These are phyloP conservation scores for Epichloe scottii DNA, from an alignment of 2,329 filamentous ascomycete species.

Conservation along the genomic window DNA sequence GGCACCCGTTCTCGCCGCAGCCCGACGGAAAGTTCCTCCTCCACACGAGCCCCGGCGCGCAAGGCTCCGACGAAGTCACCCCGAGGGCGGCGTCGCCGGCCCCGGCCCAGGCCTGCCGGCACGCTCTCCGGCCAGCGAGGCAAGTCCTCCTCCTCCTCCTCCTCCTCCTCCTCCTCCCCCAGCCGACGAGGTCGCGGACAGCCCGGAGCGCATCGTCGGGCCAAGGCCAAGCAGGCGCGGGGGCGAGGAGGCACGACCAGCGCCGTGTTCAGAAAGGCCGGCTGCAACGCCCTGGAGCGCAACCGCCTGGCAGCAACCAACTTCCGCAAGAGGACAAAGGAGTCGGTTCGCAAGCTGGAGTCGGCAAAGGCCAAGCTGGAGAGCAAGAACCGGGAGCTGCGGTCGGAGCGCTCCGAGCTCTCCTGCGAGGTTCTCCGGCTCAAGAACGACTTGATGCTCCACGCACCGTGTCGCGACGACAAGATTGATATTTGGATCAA, in stretches of 20 bases:
- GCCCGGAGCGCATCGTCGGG: background rate
- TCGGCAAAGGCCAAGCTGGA: background rate
- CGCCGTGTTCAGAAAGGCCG: background rate
- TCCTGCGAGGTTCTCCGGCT: slow-evolving; percentile 1
- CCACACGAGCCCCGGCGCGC: background rate
- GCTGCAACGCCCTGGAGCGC: background rate
- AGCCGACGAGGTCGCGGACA: background rate
- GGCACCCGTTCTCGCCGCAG: background rate
- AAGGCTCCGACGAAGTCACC: background rate
- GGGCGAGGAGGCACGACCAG: background rate
- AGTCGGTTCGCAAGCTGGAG: background rate
- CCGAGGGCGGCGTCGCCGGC: background rate
- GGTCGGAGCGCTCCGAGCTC: background rate
- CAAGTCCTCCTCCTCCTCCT: no score
- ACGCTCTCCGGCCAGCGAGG: background rate
- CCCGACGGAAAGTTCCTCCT: background rate
- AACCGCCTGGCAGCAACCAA: slow-evolving; percentile 3
- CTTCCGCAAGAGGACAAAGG: slow-evolving; percentile 2
- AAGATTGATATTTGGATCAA: slow-evolving; percentile 3
- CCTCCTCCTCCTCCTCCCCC: no score
- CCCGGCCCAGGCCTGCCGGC: background rate
- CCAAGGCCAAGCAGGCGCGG: background rate
- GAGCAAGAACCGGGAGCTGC: background rate
- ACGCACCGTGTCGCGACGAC: background rate
- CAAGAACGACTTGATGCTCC: slow-evolving; percentile 3